Base-by-base conservation (phyloP, 106 monocot genomes). In the Dendrobium huoshanense region DNA sequence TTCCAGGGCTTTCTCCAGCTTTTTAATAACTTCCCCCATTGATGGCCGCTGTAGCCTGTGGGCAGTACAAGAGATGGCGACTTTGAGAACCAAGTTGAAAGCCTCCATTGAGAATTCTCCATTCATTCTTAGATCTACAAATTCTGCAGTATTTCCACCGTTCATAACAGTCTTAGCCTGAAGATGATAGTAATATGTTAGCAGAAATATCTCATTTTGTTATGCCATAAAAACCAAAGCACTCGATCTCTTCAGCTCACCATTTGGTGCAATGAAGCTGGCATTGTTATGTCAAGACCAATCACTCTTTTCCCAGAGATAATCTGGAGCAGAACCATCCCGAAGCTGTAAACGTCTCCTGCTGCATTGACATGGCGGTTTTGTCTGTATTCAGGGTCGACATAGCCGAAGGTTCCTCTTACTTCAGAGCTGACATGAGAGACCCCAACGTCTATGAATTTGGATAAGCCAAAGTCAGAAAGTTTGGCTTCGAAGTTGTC, bases 371-470 rank as follows among this genome's bases (percentile, higher is more conserved):
- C 90, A 42, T 58, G 85, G 81, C 47, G 87, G 72, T 87, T 80
- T 55, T 78, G 85, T 5, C 87, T 85, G 47, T 90, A 90, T 65
- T 90, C 90, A 6, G 87, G 90, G 77, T 87, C 87, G 9, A 87
- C 85, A 22, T 87, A 85, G 55, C 90, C 90, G 0, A 54, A 88
- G 41, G 87, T 88, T 5, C 86, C 88, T 77, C 88, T 78, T 33
- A 87, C 87, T 84, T 87, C 90, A 10, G 90, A 90, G 84, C 88
- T 86, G 20, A 90, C 82, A 29, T 90, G 72, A 31, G 90, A 90
- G 2, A 80, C 80, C 1, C 85, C 90, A 2, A 77, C 4, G 41
- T 87, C 87, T 40, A 90, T 88, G 4, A 73, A 73, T 81, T 80
- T 90, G 0, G 88, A 88, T 61, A 90, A 79, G n/a, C 90, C 88